These are phyloP conservation scores for Xylariomycetidae sp. DNA, from an alignment of 2,329 filamentous ascomycete genomes.

Conservation along the genomic window DNA sequence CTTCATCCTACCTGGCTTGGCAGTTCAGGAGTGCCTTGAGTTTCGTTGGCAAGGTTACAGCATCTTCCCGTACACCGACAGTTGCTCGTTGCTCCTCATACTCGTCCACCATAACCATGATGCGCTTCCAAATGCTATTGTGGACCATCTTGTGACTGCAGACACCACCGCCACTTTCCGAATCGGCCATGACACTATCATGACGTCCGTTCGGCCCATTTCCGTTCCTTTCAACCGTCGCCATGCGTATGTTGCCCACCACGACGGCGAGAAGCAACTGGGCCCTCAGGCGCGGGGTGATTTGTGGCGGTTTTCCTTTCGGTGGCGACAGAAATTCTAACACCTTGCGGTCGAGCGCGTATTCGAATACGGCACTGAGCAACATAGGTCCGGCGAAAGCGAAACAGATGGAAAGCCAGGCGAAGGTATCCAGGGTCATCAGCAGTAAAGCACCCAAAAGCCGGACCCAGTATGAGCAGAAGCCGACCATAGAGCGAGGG, in stretches of 20 bases:
- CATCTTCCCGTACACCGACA: slow-evolving; percentile 4
- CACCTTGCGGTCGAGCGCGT: slow-evolving; percentile 24
- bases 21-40: slow-evolving; percentile 23
- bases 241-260: slow-evolving; percentile 26
- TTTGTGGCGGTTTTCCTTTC: slow-evolving; percentile 8
- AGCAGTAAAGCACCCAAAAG: slow-evolving; percentile 19
- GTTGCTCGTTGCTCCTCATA: slow-evolving; percentile 12
- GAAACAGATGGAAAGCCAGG: slow-evolving; percentile 24
- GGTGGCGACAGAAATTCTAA: slow-evolving; percentile 22
- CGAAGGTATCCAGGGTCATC: slow-evolving; percentile 19
- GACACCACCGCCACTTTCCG: slow-evolving; percentile 5
- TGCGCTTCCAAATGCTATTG: slow-evolving; percentile 23
- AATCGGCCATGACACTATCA: slow-evolving; percentile 5
- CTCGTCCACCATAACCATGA: slow-evolving; percentile 26
- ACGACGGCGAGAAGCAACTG: slow-evolving; percentile 24
- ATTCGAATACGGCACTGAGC: slow-evolving; percentile 24
- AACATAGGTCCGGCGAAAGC: slow-evolving; percentile 25
- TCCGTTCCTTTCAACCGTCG: slow-evolving; percentile 15
- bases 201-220: slow-evolving; percentile 3
- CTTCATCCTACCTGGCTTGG: slow-evolving; percentile 20
- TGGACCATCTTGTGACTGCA: slow-evolving; percentile 13
- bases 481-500: slow-evolving; percentile 41
- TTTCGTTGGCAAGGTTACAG: slow-evolving; percentile 21
- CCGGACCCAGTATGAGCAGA: slow-evolving; percentile 21
- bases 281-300: slow-evolving; percentile 16